Percentiles rank a stretch among this genome's conserved stretches.
Conservation (phyloP, 495 filamentous ascomycete genomes). For the Neurospora tetrasperma region DNA sequence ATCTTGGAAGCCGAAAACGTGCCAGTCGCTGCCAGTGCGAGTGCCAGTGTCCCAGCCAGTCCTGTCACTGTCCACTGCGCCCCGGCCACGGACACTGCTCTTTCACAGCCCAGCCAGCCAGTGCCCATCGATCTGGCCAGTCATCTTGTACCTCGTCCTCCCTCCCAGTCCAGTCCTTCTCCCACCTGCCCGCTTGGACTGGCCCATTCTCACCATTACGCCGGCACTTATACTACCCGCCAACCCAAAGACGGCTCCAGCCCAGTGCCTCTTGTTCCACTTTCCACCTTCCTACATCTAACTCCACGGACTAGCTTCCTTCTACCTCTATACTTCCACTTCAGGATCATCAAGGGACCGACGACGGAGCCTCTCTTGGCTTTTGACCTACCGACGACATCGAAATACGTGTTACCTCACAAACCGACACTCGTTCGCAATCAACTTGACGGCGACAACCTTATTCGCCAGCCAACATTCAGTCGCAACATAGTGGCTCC, state of each 20-base stretch:
- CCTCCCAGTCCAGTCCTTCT: background rate
- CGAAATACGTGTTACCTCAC: background rate
- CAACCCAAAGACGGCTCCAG: background rate
- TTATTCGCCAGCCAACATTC: background rate
- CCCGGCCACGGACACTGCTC: background rate
- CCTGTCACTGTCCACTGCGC: background rate
- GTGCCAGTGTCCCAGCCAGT: background rate
- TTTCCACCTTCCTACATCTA: background rate
- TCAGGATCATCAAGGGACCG: background rate
- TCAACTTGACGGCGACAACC: background rate
- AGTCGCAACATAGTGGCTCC: background rate
- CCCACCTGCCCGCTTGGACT: background rate
- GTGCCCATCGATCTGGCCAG: constrained; percentile 1
- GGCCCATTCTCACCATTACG: background rate
- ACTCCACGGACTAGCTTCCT: background rate
- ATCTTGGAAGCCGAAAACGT: background rate
- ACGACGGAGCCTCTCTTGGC: background rate
- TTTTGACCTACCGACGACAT: background rate
- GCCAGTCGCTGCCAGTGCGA: background rate
- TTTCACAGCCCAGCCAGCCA: background rate
- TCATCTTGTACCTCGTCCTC: constrained; percentile 2
- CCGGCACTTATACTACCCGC: background rate
- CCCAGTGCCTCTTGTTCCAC: background rate
- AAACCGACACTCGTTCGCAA: background rate
- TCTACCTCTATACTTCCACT: background rate